These are phyloP conservation scores for Xylaria cubensis DNA, from an alignment of 495 filamentous ascomycete species.

Conservation along the genomic window DNA sequence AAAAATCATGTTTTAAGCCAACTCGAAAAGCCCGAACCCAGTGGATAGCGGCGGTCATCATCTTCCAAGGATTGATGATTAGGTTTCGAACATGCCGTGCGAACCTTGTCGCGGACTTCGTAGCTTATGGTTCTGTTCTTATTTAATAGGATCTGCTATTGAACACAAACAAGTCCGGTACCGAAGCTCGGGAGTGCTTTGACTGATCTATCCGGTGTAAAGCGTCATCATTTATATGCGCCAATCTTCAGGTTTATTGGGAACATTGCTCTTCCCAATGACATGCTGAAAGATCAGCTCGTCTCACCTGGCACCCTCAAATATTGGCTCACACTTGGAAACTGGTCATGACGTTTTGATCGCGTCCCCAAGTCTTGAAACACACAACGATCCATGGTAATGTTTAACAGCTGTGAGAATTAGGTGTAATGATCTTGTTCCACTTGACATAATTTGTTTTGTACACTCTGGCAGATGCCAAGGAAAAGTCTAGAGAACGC, in stretches of 20 bases:
- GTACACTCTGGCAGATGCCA: conserved; percentile 40
- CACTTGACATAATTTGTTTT: conserved; percentile 37
- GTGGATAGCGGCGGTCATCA: neutral
- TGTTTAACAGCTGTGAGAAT: conserved; percentile 11
- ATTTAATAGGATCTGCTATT: neutral
- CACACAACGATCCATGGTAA: conserved; percentile 16
- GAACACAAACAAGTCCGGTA: conserved; percentile 4
- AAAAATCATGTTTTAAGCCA: neutral
- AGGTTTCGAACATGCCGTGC: conserved; percentile 20
- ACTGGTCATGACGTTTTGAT: conserved; percentile 7
- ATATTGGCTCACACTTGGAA: neutral
- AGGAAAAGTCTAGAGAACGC: conserved; percentile 40
- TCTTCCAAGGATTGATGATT: neutral
- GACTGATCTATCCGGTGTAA: conserved; percentile 13
- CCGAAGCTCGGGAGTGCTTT: conserved; percentile 17
- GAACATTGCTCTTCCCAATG: neutral
- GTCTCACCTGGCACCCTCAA: conserved; percentile 10
- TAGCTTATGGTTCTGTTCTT: neutral
- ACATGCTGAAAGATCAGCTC: neutral
- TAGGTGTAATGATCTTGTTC: conserved; percentile 26
- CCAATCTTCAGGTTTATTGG: conserved; percentile 3
- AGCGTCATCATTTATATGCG: neutral
- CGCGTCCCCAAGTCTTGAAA: conserved; percentile 6
- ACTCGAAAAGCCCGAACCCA: neutral
- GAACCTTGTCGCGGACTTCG: neutral